Conservation (phyloP, 495 filamentous ascomycete species). For the Aspergillus ellipticus region DNA sequence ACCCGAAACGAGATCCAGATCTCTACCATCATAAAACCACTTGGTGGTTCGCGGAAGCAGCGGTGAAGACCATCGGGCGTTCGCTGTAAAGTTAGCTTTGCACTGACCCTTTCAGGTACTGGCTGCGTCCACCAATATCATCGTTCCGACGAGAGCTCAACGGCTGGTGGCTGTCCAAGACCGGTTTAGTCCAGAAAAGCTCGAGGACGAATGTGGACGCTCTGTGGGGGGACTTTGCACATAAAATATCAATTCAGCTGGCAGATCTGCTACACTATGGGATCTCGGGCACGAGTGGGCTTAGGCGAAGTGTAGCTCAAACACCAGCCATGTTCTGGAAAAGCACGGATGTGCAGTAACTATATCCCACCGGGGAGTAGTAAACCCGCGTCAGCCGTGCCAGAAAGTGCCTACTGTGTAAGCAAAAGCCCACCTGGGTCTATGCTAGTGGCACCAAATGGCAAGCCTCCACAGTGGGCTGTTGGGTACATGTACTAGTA, state of each 20-base stretch:
- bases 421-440: too few relatives aligned
- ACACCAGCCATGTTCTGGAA: background rate
- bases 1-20: background rate
- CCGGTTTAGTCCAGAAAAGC: background rate
- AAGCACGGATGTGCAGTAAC: background rate
- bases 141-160: background rate
- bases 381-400: too few relatives aligned
- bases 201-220: background rate
- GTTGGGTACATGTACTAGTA: conserved; percentile 5
- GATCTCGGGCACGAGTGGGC: background rate
- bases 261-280: background rate
- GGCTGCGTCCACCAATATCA: background rate
- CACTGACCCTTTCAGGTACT: background rate
- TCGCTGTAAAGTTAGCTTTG: background rate
- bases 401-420: too few relatives aligned
- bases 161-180: background rate
- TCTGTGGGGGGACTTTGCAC: too few relatives aligned
- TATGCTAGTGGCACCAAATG: conserved; percentile 14
- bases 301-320: too few relatives aligned
- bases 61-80: background rate
- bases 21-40: background rate
- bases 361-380: too few relatives aligned
- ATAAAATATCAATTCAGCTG: too few relatives aligned
- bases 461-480: conserved; percentile 9
- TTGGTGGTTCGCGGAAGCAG: background rate